Percentiles rank a stretch among this genome's conserved stretches.
These are phyloP conservation scores for Puccinia triticina DNA, from an alignment of 1,284 basidiomycete genomes.

Conservation along the genomic window DNA sequence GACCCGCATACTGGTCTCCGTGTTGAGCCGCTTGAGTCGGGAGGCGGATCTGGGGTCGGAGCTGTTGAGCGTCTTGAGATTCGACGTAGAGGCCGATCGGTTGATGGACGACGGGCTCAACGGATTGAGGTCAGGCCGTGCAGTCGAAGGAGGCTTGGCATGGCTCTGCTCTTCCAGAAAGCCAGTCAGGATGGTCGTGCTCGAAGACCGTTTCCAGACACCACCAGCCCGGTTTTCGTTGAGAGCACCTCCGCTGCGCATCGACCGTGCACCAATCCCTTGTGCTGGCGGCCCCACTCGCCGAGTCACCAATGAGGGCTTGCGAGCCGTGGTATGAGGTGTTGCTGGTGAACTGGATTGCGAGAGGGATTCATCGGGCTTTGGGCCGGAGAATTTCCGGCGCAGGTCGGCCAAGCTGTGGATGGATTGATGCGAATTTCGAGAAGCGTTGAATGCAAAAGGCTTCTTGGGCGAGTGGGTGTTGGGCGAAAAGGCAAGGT, in stretches of 20 bases:
- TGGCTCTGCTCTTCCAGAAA: background rate
- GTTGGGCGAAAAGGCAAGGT: background rate
- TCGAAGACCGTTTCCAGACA: conserved; percentile 25
- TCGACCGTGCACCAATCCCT: background rate
- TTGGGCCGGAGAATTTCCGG: conserved; percentile 33
- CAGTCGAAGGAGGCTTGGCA: background rate
- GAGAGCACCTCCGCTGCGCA: conserved; percentile 15
- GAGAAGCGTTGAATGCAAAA: background rate
- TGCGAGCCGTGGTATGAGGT: conserved; percentile 2
- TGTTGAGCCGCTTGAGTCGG: background rate
- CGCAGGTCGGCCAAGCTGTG: conserved; percentile 31
- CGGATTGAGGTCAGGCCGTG: conserved; percentile 2
- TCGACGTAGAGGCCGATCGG: conserved; percentile 43
- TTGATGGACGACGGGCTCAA: conserved; percentile 5
- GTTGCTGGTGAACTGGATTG: background rate
- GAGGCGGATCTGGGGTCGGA: background rate
- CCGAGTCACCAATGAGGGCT: conserved; percentile 42
- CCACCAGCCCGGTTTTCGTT: conserved; percentile 19
- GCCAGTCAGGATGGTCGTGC: background rate
- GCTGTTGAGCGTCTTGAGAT: conserved; percentile 22
- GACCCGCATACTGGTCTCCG: conserved; percentile 46
- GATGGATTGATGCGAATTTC: conserved; percentile 18
- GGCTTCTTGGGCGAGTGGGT: background rate
- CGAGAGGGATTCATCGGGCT: background rate
- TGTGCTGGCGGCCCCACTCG: background rate